Base-by-base conservation (phyloP, 1,139 yeast species). In the Debaryomyces singareniensis region DNA sequence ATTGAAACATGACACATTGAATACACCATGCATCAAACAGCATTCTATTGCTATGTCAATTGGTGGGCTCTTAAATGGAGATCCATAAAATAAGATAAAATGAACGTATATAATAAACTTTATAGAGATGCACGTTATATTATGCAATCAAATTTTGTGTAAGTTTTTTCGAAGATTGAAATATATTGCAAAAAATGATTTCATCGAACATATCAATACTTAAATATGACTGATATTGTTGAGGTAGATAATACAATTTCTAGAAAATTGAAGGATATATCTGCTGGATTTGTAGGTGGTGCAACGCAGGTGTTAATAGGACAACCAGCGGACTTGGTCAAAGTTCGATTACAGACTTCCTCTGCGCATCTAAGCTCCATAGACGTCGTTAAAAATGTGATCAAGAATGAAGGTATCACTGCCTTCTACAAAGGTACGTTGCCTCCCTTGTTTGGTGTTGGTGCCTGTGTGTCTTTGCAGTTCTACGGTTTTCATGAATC, bases 401-500 rank as follows among this genome's bases (percentile, higher is more conserved):
- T 79, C 20, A 56, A 59, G 28, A 71, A 71, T 31, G 86, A 79
- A 53, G 86, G 86, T 2, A 45, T 71, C 2, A 42, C 61, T n/a
- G 85, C 86, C 1, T 79, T 79, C 49, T 74, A 67, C 42, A 66
- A 67, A 38, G 72, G 73, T 1, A 67, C 73, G 0, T 42, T 65
- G 25, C 60, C 73, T 1, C 73, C 72, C 2, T 45, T 62, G 18
- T 51, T 71, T 34, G 75, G 81, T 2, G 87, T 79, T 3, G 87
- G 87, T 2, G 80, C 73, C 2, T 80, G 89, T 56, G 87, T 79
- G 3, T 76, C 85, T 4, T 61, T 78, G 18, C 87, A 80, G 47
- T 80, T 80, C 49, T 80, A 79, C 43, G 86, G 89, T 4, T 82
- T 81, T 48, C 86, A 79, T 47, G 93, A 81, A 46, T 73, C 86